Evolutionary conservation across 1,139 yeast genomes (phyloP).

Genomic region (Blastobotrys elegans): DNA sequence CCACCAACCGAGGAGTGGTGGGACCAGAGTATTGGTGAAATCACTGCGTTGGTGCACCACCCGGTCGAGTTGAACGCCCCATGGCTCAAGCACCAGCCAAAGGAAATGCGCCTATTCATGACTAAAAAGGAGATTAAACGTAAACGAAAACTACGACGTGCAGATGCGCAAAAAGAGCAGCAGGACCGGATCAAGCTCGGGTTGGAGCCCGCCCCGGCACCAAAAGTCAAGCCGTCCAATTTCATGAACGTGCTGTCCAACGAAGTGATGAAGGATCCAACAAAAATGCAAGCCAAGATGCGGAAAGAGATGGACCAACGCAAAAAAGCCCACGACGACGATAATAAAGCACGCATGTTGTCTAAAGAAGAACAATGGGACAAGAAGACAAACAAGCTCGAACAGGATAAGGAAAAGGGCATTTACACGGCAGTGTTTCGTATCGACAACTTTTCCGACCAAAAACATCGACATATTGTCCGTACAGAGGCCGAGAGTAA

Average conservation of each 20-base stretch:
- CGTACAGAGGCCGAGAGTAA: conserved; percentile 76
- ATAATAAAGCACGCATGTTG: conserved; percentile 59
- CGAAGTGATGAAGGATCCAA: conserved; percentile 87
- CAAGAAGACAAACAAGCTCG: conserved; percentile 44
- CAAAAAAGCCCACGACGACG: conserved; percentile 51
- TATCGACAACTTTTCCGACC: conserved; percentile 51
- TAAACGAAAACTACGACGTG: conserved; percentile 66
- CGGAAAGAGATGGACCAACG: conserved; percentile 64
- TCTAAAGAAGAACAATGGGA: conserved; percentile 52
- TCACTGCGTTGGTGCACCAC: conserved; percentile 68
- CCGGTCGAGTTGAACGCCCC: conserved; percentile 65
- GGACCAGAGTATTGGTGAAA: conserved; percentile 57
- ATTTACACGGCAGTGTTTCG: conserved; percentile 55
- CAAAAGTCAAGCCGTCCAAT: conserved; percentile 78
- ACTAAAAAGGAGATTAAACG: conserved; percentile 78
- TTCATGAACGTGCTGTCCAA: conserved; percentile 81
- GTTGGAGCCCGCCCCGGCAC: conserved; percentile 80
- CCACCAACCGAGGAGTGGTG: conserved; percentile 87
- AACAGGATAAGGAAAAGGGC: conserved; percentile 52
- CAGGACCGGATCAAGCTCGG: conserved; percentile 81
- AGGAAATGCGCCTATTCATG: conserved; percentile 47
- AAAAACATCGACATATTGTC: conserved; percentile 66
- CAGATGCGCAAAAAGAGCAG: conserved; percentile 56
- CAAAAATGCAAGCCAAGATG: conserved; percentile 73
- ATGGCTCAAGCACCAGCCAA: conserved; percentile 45